Base-by-base conservation (phyloP, 2,329 filamentous ascomycete species). In the Colletotrichum sp. region DNA sequence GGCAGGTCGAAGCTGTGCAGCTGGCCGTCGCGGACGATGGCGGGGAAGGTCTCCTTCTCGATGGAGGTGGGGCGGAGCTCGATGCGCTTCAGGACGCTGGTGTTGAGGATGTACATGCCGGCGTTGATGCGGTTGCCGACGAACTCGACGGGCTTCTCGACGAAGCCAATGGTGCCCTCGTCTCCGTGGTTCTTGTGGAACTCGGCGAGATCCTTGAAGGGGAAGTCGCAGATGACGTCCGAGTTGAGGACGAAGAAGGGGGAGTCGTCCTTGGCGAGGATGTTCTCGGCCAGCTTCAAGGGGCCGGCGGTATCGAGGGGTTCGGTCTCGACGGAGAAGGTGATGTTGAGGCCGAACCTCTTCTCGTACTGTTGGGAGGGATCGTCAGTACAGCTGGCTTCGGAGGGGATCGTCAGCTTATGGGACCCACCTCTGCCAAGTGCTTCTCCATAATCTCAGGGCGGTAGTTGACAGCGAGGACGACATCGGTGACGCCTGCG, bases 211-310 rank as follows among this genome's bases (percentile, higher is more conserved):
- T 98, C 91, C 85, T 95, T 89, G 89, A 99, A 98, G 71, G 96
- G 97, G 86, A 96, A 98, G 80, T 98, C 96, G 92, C 96, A 99
- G 85, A 98, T 98, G 83, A 99, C 93, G 83, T 99, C 96, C 70
- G 96, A 97, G 91, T 99, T 99, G 81, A 99, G 93, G 70, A 99
- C 97, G 86, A 99, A 98, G 90, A 98, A 98, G 71, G 97, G 97
- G 28, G 92, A 89, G 85, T 98, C 95, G 84, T 98, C 96, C 89
- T 98, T 98, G 84, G 91, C 94, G 71, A 99, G 91, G 80, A 96
- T 96, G 83, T 94, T 92, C 88, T 98, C 96, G 75, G 96, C 96
- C 78, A 99, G 93, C 90, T 98, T 99, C 80, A 99, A 89, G 77
- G 96, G 97, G 72, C 96, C 96, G 79, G 96, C 96, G 74, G 96